Percentiles rank a stretch among this genome's conserved stretches.
phyloP scores from a whole-genome alignment of 2,329 filamentous ascomycete species.

The Aureobasidium sp. region DNA sequence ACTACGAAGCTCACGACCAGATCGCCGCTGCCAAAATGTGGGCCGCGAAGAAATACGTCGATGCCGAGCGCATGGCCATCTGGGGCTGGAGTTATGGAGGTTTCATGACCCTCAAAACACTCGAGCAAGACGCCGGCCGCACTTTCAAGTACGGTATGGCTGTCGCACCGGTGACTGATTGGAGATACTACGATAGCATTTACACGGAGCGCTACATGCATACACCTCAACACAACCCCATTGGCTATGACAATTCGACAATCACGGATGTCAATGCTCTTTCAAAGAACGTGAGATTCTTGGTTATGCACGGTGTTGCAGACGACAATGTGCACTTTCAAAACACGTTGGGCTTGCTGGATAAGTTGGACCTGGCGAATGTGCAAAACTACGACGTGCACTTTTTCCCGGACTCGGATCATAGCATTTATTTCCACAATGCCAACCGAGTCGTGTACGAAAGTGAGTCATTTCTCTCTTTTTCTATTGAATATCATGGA shows the following conservation, averaged over 20 bases:
- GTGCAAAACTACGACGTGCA: conserved; percentile 96
- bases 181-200: conserved; percentile 87
- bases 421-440: conserved; percentile 91
- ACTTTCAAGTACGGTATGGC: conserved; percentile 98
- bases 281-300: conserved; percentile 70
- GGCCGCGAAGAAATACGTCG: conserved; percentile 74
- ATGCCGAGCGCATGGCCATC: conserved; percentile 74
- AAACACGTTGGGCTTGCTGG: conserved; percentile 80
- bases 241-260: conserved; percentile 68
- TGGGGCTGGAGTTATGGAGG: conserved; percentile 99
- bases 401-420: conserved; percentile 92
- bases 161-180: conserved; percentile 96
- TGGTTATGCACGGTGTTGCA: conserved; percentile 92
- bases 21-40: conserved; percentile 84
- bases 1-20: conserved; percentile 82
- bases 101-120: conserved; percentile 88
- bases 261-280: conserved; percentile 71
- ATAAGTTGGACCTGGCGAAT: conserved; percentile 71
- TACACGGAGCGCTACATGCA: conserved; percentile 98
- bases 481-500: background rate
- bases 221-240: conserved; percentile 72
- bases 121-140: conserved; percentile 80
- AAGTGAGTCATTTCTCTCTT: conserved; percentile 54
- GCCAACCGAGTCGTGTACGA: conserved; percentile 88
- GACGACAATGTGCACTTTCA: conserved; percentile 98